Evolutionary conservation across 805 yeast genomes (phyloP), one percentile per base, ranked within the genome.

Genomic region (Candida suzukii): DNA sequence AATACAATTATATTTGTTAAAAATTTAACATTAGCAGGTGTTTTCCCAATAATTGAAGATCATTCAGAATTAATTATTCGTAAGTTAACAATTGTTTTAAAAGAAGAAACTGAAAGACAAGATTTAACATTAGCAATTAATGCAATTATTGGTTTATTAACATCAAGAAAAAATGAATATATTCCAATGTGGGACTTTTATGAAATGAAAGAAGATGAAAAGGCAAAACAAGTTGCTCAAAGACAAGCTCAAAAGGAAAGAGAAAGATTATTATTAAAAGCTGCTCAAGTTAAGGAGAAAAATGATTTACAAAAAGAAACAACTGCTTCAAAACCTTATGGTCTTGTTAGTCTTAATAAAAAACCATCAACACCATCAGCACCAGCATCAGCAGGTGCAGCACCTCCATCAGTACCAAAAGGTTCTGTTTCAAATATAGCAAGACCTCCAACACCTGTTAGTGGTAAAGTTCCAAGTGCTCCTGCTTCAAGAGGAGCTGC

Each of bases 1-100:
- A 90, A 88, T 60, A 76, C 87, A 3, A 84, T 88, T 44, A 82
- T 85, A 1, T 76, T 87, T 50, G 65, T 88, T 66, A 86, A 82
- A 54, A 78, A 78, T 48, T 40, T 60, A 19, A 78, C 77, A 47
- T 39, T 59, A 19, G 61, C 81, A 17, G 70, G 72, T 2, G 70
- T 73, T 14, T 88, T 77, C 55, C 95, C 96, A 0, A 64, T 70
- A 11, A 73, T 85, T 13, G 79, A 78, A 39, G 78, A 73, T 24
- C 90, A 85, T 42, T 80, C 88, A 27, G 77, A 74, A 41, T 43
- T 53, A 7, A 53, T 88, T 2, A 58, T 71, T 8, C 62, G 58
- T 4, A 59, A 68, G 11, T 63, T 90, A 27, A 69, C 74, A 25
- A 49, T 53, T 1, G 74, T 84, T 18, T 53, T 75, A 8, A 46